A percentile compares a stretch with the other conserved stretches of the same genome.
Conservation (phyloP, 2,329 filamentous ascomycete genomes). For the Talaromyces piceae region DNA sequence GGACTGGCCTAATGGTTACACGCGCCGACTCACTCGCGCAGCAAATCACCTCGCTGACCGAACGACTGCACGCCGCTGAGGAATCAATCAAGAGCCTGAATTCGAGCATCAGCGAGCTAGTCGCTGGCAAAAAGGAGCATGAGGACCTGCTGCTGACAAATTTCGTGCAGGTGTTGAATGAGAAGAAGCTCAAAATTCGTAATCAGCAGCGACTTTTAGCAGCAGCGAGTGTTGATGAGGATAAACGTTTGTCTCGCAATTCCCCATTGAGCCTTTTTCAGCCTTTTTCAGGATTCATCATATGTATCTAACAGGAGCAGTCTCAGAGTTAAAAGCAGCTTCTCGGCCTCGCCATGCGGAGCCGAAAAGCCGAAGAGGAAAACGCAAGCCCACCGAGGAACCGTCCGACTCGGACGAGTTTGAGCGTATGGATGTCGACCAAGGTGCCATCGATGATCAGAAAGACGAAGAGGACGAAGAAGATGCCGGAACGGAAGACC, state of each 20-base stretch:
- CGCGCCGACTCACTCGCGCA: conserved; percentile 36
- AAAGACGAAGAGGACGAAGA: conserved; percentile 12
- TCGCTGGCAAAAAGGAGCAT: conserved; percentile 49
- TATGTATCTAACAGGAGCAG: conserved; percentile 14
- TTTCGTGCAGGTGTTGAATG: conserved; percentile 52
- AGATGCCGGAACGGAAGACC: too few relatives aligned
- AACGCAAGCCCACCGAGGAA: conserved; percentile 22
- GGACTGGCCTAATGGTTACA: conserved; percentile 44
- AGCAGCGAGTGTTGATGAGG: conserved; percentile 39
- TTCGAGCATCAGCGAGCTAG: conserved; percentile 50
- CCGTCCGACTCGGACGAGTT: conserved; percentile 27
- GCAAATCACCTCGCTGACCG: conserved; percentile 35
- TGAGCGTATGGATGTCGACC: conserved; percentile 31
- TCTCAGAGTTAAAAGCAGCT: conserved; percentile 16
- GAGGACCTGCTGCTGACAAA: conserved; percentile 52
- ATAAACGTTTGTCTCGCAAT: conserved; percentile 20
- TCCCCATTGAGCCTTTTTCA: neutral
- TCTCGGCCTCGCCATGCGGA: conserved; percentile 11
- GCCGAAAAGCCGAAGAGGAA: conserved; percentile 15
- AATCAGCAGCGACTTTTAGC: conserved; percentile 53
- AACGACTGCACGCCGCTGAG: conserved; percentile 38
- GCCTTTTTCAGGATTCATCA: neutral
- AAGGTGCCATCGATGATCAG: conserved; percentile 4
- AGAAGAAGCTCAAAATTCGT: conserved; percentile 58
- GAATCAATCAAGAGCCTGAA: conserved; percentile 45